Conservation (phyloP, 225 moss, liverwort and hornwort genomes). For the Sphagnum contortum region DNA sequence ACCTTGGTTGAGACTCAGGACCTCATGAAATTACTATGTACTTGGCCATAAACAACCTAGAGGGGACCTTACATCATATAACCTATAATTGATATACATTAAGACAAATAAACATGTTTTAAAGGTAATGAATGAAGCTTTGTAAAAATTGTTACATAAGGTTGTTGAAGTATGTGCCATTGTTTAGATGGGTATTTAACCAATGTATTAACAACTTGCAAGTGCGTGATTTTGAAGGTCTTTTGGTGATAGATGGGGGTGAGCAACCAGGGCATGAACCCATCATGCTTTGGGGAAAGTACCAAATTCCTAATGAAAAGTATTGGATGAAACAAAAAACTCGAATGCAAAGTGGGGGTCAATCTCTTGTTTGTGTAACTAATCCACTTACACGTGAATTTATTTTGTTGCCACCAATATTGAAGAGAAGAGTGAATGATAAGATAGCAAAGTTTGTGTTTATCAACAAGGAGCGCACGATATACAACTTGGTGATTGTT, state of each 20-base stretch:
- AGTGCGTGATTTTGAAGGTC: conserved; percentile 12
- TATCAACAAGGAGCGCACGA: conserved; percentile 21
- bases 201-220: background rate
- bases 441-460: conserved; percentile 42
- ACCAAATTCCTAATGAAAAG: conserved; percentile 31
- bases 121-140: background rate
- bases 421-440: conserved; percentile 27
- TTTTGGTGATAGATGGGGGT: conserved; percentile 48
- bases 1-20: too few relatives aligned
- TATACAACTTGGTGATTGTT: conserved; percentile 43
- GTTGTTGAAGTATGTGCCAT: background rate
- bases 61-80: too few relatives aligned
- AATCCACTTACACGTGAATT: conserved; percentile 46
- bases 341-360: conserved; percentile 25
- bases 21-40: too few relatives aligned
- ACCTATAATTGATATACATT: background rate
- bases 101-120: background rate
- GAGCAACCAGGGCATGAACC: conserved; percentile 33
- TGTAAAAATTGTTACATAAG: too few relatives aligned
- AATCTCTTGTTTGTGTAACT: conserved; percentile 37
- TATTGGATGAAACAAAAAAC: conserved; percentile 32
- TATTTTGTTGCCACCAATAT: conserved; percentile 34
- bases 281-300: conserved; percentile 34
- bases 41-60: too few relatives aligned
- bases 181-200: background rate